Base-by-base conservation (phyloP, 2,329 filamentous ascomycete genomes). In the Huntiella moniliformis region DNA sequence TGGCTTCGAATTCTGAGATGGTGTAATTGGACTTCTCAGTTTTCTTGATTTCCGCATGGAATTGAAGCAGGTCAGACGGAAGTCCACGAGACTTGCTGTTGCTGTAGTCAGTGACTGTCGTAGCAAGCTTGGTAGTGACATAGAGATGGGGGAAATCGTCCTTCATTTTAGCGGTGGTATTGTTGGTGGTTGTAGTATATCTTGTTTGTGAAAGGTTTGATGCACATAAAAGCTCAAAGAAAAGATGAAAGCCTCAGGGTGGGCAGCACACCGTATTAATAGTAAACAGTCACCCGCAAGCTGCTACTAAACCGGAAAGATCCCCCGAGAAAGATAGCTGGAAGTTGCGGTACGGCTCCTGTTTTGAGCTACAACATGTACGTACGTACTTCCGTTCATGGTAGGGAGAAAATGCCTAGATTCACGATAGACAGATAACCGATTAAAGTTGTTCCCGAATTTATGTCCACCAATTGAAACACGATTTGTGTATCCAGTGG, bases 1-100 rank as follows among this genome's bases (percentile, higher is more conserved):
- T 49, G 36, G 47, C 47, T 17, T 52, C 34, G 16, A 51, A 45
- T n/a, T 51, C 43, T 22, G 37, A 50, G 22, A 51, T 47, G 13
- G 46, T 45, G 37, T 43, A 48, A 18, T 18, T 33, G 5, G 49
- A 18, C 17, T 50, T 35, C 15, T 52, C 38, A 1, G 37, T 51
- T 18, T 44, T 10, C 13, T 45, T 15, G 4, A 52, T 50, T 22
- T 42, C 36, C 11, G 40, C 33, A 32, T 48, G 50, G 32, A 48
- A 50, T 18, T 39, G 10, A 12, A 37, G 31, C 4, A 51, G 31
- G 5, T 28, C 17, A 4, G 34, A 18, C 12, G 38, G 32, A 16
- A 51, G 50, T 5, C 15, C 37, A 6, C 46, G 31, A 5, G 47
- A 50, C 38, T 47, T 42, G 7, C 32, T n/a, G 39, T 48, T 38